phyloP scores from a whole-genome alignment of 352 stramenopile species.

The Phytophthora citricola region DNA sequence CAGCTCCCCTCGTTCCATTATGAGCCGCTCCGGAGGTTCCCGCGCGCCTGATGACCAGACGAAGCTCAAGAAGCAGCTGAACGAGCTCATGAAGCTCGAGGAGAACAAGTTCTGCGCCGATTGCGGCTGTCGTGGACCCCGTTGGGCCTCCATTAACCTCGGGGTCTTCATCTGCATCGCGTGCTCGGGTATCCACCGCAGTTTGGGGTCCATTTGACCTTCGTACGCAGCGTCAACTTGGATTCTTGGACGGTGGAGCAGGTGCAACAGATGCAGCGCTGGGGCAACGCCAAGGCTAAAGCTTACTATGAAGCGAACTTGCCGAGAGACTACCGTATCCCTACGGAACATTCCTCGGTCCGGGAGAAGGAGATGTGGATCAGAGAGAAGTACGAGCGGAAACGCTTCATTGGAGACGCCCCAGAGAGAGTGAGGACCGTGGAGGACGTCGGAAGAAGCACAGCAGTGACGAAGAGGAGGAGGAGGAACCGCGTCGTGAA shows the following conservation, averaged over 20 bases:
- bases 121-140: constrained; percentile 86
- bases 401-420: constrained; percentile 70
- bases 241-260: constrained; percentile 94
- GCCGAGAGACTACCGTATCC: constrained; percentile 76
- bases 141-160: constrained; percentile 94
- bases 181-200: constrained; percentile 94
- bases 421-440: constrained; percentile 23
- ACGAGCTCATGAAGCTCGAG: constrained; percentile 91
- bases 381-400: constrained; percentile 91
- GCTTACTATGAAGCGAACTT: constrained; percentile 90
- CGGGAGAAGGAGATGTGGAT: constrained; percentile 93
- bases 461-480: constrained; percentile 53
- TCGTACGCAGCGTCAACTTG: constrained; percentile 93
- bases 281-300: constrained; percentile 91
- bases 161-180: constrained; percentile 96
- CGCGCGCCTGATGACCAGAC: constrained; percentile 77
- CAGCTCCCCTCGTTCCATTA: constrained; percentile 20
- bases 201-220: constrained; percentile 93
- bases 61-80: constrained; percentile 90
- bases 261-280: constrained; percentile 91
- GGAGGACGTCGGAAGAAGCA: constrained; percentile 46
- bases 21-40: constrained; percentile 54
- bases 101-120: constrained; percentile 93
- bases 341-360: constrained; percentile 80
- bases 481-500: constrained; percentile 39